phyloP scores from a whole-genome alignment of 2,329 filamentous ascomycete species.

The Coniella vitis region DNA sequence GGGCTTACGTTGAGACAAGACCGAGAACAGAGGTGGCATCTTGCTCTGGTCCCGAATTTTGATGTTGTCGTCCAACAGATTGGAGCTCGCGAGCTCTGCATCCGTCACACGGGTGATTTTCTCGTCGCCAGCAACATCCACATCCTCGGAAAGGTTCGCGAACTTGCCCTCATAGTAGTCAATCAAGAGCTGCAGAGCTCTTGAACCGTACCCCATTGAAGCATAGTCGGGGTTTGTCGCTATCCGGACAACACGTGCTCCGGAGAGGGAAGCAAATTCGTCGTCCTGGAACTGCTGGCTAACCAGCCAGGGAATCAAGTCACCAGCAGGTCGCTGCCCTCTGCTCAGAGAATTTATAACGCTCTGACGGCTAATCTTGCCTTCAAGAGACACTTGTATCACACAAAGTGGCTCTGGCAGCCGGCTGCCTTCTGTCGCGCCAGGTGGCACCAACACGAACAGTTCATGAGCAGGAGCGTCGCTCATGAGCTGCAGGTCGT shows the following conservation, averaged over 20 bases:
- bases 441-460: conserved; percentile 85
- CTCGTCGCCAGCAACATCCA: conserved; percentile 43
- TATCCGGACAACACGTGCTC: conserved; percentile 86
- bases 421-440: conserved; percentile 67
- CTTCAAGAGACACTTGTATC: conserved; percentile 89
- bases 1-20: conserved; percentile 74
- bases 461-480: conserved; percentile 95
- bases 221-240: conserved; percentile 93
- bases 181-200: conserved; percentile 76
- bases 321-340: conserved; percentile 82
- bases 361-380: conserved; percentile 87
- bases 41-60: conserved; percentile 82
- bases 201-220: conserved; percentile 87
- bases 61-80: conserved; percentile 78
- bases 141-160: conserved; percentile 70
- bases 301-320: conserved; percentile 95
- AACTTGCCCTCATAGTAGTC: conserved; percentile 97
- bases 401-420: conserved; percentile 92
- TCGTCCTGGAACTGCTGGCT: conserved; percentile 98
- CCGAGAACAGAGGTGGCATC: conserved; percentile 90
- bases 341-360: conserved; percentile 84
- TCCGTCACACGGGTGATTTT: conserved; percentile 77
- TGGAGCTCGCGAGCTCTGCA: conserved; percentile 67
- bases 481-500: conserved; percentile 97
- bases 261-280: conserved; percentile 88